A percentile compares a stretch with the other conserved stretches of the same genome.
Evolutionary conservation across 306 rosid genomes (phyloP).

Genomic region (barrel medic (Medicago truncatula)): DNA sequence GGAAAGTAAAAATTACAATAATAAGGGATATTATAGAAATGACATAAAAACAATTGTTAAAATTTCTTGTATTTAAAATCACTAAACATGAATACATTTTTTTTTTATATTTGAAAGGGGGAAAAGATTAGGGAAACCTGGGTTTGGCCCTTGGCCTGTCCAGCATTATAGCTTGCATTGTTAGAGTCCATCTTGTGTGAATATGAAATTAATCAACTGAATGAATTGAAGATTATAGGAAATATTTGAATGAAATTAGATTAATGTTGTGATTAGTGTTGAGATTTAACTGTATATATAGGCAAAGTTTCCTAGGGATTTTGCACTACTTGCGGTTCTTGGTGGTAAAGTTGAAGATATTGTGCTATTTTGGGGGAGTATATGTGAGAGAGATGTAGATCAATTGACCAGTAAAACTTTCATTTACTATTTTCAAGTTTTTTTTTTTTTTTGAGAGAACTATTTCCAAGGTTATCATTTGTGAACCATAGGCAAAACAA

Average conservation of each 20-base stretch:
- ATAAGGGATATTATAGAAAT: no score
- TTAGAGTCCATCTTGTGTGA: slow-evolving; percentile 47
- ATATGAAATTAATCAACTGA: background rate
- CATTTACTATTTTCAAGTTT: background rate
- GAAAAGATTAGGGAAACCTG: slow-evolving; percentile 44
- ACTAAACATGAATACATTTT: no score
- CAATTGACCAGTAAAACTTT: background rate
- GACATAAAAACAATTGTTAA: no score
- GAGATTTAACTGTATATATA: slow-evolving; percentile 21
- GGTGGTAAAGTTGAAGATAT: background rate
- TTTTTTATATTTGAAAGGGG: no score
- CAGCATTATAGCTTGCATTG: slow-evolving; percentile 52
- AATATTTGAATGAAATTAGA: background rate
- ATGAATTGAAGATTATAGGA: background rate
- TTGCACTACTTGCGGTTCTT: background rate
- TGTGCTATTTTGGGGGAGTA: no score
- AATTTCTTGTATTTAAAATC: no score
- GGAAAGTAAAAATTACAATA: no score
- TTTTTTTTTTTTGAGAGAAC: no score
- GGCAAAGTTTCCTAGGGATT: background rate
- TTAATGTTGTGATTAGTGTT: background rate
- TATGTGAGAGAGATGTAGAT: background rate
- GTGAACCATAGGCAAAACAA: background rate
- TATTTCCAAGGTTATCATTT: background rate
- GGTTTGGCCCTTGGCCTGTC: slow-evolving; percentile 72